Conservation (phyloP, 2,329 filamentous ascomycete genomes). For the Cryphonectria radicalis region DNA sequence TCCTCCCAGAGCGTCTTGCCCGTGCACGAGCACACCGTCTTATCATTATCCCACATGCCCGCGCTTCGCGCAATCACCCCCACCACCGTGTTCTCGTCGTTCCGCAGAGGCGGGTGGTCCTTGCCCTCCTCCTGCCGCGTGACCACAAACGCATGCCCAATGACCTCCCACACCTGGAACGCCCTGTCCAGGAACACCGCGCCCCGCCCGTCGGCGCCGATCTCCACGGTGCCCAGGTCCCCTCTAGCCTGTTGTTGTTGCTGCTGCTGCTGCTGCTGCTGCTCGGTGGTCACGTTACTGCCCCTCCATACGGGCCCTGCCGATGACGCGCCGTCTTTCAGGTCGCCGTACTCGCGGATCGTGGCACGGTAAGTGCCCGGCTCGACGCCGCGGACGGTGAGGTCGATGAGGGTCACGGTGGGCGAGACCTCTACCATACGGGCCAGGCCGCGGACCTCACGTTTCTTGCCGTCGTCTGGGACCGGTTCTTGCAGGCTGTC, state of each 20-base stretch:
- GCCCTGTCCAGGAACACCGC: constrained; percentile 79
- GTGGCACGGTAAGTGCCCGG: constrained; percentile 84
- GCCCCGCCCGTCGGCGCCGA: constrained; percentile 76
- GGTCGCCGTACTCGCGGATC: constrained; percentile 84
- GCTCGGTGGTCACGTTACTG: constrained; percentile 36
- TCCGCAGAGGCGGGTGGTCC: constrained; percentile 64
- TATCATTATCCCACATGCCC: constrained; percentile 99
- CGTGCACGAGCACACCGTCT: constrained; percentile 96
- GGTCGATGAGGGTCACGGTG: constrained; percentile 79
- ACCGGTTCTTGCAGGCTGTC: constrained; percentile 36
- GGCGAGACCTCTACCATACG: constrained; percentile 91
- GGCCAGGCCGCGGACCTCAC: constrained; percentile 80
- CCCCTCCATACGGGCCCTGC: constrained; percentile 81
- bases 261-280: constrained; percentile 42
- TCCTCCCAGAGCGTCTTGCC: constrained; percentile 99
- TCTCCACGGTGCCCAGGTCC: constrained; percentile 73
- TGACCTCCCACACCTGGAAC: constrained; percentile 93
- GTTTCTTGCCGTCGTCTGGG: constrained; percentile 39
- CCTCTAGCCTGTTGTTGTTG: constrained; percentile 58
- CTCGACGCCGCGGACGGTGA: constrained; percentile 81
- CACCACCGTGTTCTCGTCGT: constrained; percentile 84
- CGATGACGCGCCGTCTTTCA: constrained; percentile 80
- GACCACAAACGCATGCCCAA: constrained; percentile 89
- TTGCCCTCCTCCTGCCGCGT: constrained; percentile 64
- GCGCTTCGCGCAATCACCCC: constrained; percentile 95